Base-by-base conservation (phyloP, 2,329 filamentous ascomycete genomes). In the Alternaria atra region DNA sequence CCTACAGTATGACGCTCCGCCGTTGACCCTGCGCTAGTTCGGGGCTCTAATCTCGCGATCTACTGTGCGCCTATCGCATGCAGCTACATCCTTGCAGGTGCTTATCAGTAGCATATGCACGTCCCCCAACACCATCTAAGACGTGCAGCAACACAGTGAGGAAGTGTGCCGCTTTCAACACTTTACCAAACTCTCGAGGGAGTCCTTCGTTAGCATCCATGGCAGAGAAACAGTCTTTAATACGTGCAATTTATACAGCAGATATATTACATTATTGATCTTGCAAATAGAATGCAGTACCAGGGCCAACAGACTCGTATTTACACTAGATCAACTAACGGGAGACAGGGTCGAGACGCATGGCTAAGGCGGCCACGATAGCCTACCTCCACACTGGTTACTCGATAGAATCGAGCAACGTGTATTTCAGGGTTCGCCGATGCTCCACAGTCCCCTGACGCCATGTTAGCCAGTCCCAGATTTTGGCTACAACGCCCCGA, bases 361-460 rank as follows among this genome's bases (percentile, higher is more conserved):
- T 58, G 61, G 66, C 64, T 63, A 67, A 61, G 68, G 17, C 40
- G 57, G 59, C 60, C 47, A 64, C 58, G 71, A 76, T 76, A 74
- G 70, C 68, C 66, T 74, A 70, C 67, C 30, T 56, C 51, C 43
- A 34, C 46, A 61, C 67, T 44, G 35, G 35, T 61, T 55, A 59
- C 59, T 61, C 59, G 61, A 73, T 73, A 67, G 63, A 66, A 78
- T 78, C 74, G 73, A 78, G 76, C 77, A 77, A 78, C 52, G 46
- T 61, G 17, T 43, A 50, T 43, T 37, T 40, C 55, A 57, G 52
- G 57, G 57, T 37, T 64, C 56, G 54, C 65, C 64, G 66, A 58
- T 58, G 59, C 58, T 65, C 65, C 56, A 61, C 58, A 35, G 52
- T 63, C 66, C 65, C 63, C 66, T 67, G 66, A 50, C 65, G 55